Evolutionary conservation across 129 eudicot genomes (phyloP), one percentile per base, ranked within the genome.

Genomic region (Chrysanthemum lavandulifolium): DNA sequence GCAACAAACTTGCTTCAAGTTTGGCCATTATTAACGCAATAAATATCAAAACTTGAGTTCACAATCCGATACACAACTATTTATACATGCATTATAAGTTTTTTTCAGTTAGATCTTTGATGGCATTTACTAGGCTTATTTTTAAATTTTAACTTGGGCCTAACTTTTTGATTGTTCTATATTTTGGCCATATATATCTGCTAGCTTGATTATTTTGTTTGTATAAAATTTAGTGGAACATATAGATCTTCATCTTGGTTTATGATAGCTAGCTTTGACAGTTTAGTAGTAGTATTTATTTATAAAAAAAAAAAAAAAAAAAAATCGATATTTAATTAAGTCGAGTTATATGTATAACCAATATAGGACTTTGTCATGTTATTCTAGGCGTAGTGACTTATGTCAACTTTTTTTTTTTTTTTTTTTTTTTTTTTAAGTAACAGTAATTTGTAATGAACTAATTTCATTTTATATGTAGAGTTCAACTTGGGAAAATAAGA

Each of bases 1-100:
- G 13, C 58, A 51, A 48, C 61, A 71, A 61, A 77, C 60, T 53
- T 53, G 76, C 63, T 70, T 62, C 81, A 51, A 51, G 72, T 78
- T 54, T 71, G 60, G 21, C 82, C 82, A 77, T 76, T 10, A 48
- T 76, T 63, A 53, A 63, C 49, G 14, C 56, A 27, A 12, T 4
- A 69, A 60, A 60, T 9, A 2, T 27, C 2, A 68, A 66, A 33
- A 15, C 49, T 36, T 59, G 29, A 13, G n/a, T 55, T 61, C 56
- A 53, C 71, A 70, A 58, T 68, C 60, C 45, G 57, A 8, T 9
- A 40, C 60, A 58, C 68, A 31, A 29, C 25, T 69, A 61, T 19
- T 33, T 40, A 40, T 62, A 13, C 10, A 40, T 6, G 9, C 5
- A 40, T 74, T 13, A 27, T 65, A 66, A 67, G 40, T 43, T 21